phyloP scores from a whole-genome alignment of 2,329 filamentous ascomycete species.

The Aspergillus glaucus region DNA sequence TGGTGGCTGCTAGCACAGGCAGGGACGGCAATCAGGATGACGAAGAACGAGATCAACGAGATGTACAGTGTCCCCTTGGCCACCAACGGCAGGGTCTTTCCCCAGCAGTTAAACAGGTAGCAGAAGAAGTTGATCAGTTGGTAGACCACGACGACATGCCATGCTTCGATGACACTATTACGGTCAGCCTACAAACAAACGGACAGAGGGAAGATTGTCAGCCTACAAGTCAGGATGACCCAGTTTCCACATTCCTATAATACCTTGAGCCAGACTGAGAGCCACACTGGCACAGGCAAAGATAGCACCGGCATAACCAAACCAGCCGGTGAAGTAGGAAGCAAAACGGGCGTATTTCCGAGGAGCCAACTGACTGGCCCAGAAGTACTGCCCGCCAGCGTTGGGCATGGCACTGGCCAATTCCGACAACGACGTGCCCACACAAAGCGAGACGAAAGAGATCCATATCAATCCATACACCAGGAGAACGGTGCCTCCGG shows the following conservation, averaged over 20 bases:
- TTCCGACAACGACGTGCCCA: conserved; percentile 43
- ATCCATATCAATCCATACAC: conserved; percentile 47
- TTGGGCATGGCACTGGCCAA: conserved; percentile 46
- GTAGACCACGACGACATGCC: conserved; percentile 40
- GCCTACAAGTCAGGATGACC: conserved; percentile 48
- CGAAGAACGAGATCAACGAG: conserved; percentile 43
- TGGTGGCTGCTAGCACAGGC: conserved; percentile 42
- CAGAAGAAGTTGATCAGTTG: conserved; percentile 44
- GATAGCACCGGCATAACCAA: conserved; percentile 50
- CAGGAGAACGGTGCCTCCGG: conserved; percentile 44
- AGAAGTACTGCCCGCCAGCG: conserved; percentile 49
- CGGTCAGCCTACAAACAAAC: conserved; percentile 5
- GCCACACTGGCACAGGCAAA: conserved; percentile 51
- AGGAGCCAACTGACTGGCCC: conserved; percentile 45
- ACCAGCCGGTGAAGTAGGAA: conserved; percentile 46
- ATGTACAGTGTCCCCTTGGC: conserved; percentile 41
- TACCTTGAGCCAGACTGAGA: conserved; percentile 42
- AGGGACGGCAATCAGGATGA: conserved; percentile 45
- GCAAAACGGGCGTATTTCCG: conserved; percentile 40
- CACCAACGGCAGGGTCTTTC: conserved; percentile 32
- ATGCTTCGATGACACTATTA: conserved; percentile 26
- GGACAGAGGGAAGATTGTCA: background rate
- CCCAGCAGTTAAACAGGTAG: conserved; percentile 45
- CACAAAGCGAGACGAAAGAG: conserved; percentile 40
- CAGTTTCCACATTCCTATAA: conserved; percentile 49